Conservation (phyloP, 2,329 filamentous ascomycete genomes). For the Xylaria sp. region DNA sequence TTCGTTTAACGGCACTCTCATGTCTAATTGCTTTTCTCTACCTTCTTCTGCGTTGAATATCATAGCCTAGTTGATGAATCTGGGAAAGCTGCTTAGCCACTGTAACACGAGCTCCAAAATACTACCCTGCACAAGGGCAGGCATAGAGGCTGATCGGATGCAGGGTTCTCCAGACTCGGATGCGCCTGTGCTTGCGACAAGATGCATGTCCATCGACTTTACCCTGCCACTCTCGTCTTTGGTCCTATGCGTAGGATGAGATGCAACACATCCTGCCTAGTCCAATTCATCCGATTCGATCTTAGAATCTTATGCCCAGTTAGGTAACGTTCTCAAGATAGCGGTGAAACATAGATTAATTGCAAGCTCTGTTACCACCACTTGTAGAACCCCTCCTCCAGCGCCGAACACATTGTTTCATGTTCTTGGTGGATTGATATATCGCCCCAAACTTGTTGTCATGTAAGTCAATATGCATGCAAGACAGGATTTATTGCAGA, state of each 20-base stretch:
- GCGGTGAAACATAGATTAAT: slow-evolving; percentile 13
- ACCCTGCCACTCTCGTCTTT: neutral
- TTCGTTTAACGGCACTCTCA: slow-evolving; percentile 12
- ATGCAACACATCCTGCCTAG: neutral
- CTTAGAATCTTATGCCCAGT: neutral
- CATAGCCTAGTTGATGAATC: slow-evolving; percentile 8
- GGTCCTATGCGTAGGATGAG: neutral
- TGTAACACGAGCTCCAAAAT: slow-evolving; percentile 20
- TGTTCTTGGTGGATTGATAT: slow-evolving; percentile 4
- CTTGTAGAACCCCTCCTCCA: slow-evolving; percentile 7
- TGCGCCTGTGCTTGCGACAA: slow-evolving; percentile 5
- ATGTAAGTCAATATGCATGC: slow-evolving; percentile 8
- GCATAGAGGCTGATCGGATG: slow-evolving; percentile 17
- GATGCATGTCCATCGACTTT: neutral
- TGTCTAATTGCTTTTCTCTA: slow-evolving; percentile 22
- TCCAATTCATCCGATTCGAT: neutral
- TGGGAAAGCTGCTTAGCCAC: slow-evolving; percentile 1
- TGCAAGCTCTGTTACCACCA: neutral
- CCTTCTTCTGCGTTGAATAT: slow-evolving; percentile 14
- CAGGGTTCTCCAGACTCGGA: slow-evolving; percentile 29
- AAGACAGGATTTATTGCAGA: neutral
- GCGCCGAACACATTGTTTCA: slow-evolving; percentile 27
- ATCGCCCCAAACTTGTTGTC: slow-evolving; percentile 2
- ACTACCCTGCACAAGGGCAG: slow-evolving; percentile 2
- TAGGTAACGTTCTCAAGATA: neutral